Base-by-base conservation (phyloP, 2,329 filamentous ascomycete genomes). In the Paecilomyces formosus region DNA sequence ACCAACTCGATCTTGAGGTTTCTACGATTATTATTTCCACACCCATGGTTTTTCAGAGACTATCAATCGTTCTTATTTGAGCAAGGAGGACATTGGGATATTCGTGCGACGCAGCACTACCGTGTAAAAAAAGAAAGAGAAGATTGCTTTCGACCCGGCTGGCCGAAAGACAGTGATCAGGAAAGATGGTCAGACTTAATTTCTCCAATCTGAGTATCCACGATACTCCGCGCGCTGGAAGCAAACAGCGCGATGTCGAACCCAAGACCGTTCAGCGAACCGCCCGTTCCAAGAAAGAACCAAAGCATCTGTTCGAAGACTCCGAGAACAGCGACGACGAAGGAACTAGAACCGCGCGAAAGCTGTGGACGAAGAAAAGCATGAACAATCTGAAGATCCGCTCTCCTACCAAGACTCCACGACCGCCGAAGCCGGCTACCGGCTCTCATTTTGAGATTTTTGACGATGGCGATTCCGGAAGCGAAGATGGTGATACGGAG, bases 381-480 rank as follows among this genome's bases (percentile, higher is more conserved):
- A 56, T 49, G 53, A 55, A 35, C 31, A 60, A 45, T 18, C 39
- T 45, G 39, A 45, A 45, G 9, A 45, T 45, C n/a, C 39, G 39
- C n/a, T 45, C 39, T 21, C 39, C 39, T 18, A 45, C 39, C 18
- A 45, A 45, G 39, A 45, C 39, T 21, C 39, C 39, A 45, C 39
- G 39, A 11, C 39, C 39, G 1, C 39, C 39, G 15, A 45, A 45
- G 18, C n/a, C 39, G 18, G n/a, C 15, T 18, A 9, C 39, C 3
- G 18, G n/a, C 7, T 45, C 39, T 7, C 7, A 45, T 70, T 45
- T 45, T 18, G 39, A 45, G 39, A 45, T 45, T 3, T 45, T 45
- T n/a, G 39, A 45, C n/a, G 39, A 73, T 12, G 62, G 58, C 7
- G 64, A 68, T 26, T 59, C 58, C 7, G n/a, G 51, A 7, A 62